A percentile compares a stretch with the other conserved stretches of the same genome.
These are phyloP conservation scores for Plantago coronopus DNA, from an alignment of 305 asterid species.

Conservation along the genomic window DNA sequence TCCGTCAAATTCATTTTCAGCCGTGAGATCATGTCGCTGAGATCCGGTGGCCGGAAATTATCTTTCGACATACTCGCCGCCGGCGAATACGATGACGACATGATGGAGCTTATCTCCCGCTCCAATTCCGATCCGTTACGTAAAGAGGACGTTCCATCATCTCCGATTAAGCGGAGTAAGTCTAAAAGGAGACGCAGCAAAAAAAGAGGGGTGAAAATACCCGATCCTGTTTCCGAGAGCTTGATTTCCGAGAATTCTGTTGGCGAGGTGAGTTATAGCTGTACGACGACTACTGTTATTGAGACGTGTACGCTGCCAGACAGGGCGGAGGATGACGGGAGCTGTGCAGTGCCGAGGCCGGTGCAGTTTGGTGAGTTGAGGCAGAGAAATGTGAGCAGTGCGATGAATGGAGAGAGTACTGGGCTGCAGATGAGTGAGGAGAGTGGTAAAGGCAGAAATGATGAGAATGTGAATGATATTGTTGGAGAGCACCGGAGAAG, in stretches of 20 bases:
- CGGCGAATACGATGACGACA: constrained; percentile 40
- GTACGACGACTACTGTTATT: constrained; percentile 34
- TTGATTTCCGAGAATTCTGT: constrained; percentile 19
- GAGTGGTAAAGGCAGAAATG: constrained; percentile 33
- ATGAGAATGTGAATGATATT: constrained; percentile 28
- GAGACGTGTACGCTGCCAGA: constrained; percentile 34
- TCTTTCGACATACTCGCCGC: constrained; percentile 59
- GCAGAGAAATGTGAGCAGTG: constrained; percentile 68
- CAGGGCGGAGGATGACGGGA: constrained; percentile 27
- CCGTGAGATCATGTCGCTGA: constrained; percentile 40
- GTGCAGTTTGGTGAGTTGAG: constrained; percentile 55
- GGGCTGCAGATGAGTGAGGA: constrained; percentile 29
- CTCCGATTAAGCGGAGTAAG: constrained; percentile 17
- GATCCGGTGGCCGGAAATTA: constrained; percentile 54
- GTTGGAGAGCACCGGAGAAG: constrained; percentile 15
- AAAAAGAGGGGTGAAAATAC: constrained; percentile 25
- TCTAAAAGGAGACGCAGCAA: constrained; percentile 42
- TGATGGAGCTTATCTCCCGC: constrained; percentile 27
- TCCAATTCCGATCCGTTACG: constrained; percentile 47
- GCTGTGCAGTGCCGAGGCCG: constrained; percentile 32
- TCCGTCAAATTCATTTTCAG: too few species aligned
- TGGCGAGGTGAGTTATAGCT: constrained; percentile 31
- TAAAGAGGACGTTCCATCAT: constrained; percentile 15
- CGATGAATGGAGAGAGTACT: constrained; percentile 34
- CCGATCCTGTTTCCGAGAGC: constrained; percentile 19